Conservation (phyloP, 768 basidiomycete genomes). For the Mycena filopes region DNA sequence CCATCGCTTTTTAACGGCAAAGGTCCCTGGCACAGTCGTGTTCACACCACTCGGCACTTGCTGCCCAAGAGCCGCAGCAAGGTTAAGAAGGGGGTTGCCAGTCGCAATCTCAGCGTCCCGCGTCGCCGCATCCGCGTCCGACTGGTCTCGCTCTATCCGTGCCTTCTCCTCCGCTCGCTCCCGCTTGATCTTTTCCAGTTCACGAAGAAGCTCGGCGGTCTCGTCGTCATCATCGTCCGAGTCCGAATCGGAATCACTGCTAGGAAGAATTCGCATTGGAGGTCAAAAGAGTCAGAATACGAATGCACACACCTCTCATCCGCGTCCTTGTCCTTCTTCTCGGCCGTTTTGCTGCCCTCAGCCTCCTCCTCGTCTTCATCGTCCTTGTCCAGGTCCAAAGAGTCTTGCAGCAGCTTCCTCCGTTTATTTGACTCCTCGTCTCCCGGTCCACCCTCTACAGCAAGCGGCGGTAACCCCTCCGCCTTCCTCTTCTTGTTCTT, state of each 20-base stretch:
- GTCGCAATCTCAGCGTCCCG: slow-evolving; percentile 88
- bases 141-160: slow-evolving; percentile 80
- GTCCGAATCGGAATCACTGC: slow-evolving; percentile 59
- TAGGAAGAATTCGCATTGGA: background rate
- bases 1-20: slow-evolving; percentile 94
- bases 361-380: slow-evolving; percentile 79
- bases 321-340: slow-evolving; percentile 48
- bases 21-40: slow-evolving; percentile 82
- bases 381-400: slow-evolving; percentile 89
- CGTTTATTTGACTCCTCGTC: slow-evolving; percentile 82
- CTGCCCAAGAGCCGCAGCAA: slow-evolving; percentile 90
- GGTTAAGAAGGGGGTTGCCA: slow-evolving; percentile 88
- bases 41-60: slow-evolving; percentile 70
- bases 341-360: slow-evolving; percentile 43
- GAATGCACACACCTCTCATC: slow-evolving; percentile 56
- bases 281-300: background rate
- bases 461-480: slow-evolving; percentile 71
- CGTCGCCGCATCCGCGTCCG: slow-evolving; percentile 64
- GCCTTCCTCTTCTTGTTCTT: slow-evolving; percentile 93
- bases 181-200: slow-evolving; percentile 98
- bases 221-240: slow-evolving; percentile 85
- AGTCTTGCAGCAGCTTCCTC: slow-evolving; percentile 88
- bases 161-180: slow-evolving; percentile 95
- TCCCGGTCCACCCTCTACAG: slow-evolving; percentile 49
- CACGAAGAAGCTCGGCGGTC: slow-evolving; percentile 91